Evolutionary conservation across 129 eudicot genomes (phyloP).

Genomic region (Artemisia argyi): DNA sequence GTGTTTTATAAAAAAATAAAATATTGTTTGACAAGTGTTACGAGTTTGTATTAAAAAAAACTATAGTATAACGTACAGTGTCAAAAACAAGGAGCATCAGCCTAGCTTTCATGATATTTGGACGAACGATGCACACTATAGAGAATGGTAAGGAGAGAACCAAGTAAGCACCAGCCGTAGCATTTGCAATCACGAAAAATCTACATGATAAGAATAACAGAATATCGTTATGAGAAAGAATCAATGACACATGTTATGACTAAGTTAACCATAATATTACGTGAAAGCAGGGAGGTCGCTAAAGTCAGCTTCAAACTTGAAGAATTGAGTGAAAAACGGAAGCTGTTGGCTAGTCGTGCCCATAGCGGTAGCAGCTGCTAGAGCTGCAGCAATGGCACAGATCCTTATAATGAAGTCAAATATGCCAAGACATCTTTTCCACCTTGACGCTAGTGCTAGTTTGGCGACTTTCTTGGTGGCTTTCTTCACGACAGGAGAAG

Average conservation of each 20-base stretch:
- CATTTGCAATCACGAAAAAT: slow-evolving; percentile 86
- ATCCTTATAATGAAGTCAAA: slow-evolving; percentile 72
- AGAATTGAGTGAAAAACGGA: slow-evolving; percentile 78
- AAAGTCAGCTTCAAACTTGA: slow-evolving; percentile 73
- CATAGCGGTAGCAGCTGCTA: slow-evolving; percentile 76
- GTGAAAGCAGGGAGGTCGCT: slow-evolving; percentile 75
- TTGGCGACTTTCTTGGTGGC: slow-evolving; percentile 34
- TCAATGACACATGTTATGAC: not conserved
- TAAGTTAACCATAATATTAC: slow-evolving; percentile 34
- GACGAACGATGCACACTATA: slow-evolving; percentile 74
- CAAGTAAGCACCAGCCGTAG: slow-evolving; percentile 70
- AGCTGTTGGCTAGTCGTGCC: slow-evolving; percentile 74
- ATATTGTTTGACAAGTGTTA: not conserved
- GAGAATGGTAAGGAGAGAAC: slow-evolving; percentile 89
- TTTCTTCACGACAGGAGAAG: slow-evolving; percentile 18
- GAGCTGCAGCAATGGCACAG: slow-evolving; percentile 58
- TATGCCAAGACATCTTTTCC: slow-evolving; percentile 55
- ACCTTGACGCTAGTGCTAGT: slow-evolving; percentile 31
- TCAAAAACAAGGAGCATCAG: slow-evolving; percentile 75
- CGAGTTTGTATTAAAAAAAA: not conserved
- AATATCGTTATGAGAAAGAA: not conserved
- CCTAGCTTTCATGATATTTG: slow-evolving; percentile 55
- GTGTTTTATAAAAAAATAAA: not conserved
- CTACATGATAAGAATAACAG: slow-evolving; percentile 35
- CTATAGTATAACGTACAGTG: slow-evolving; percentile 44